Evolutionary conservation across 768 basidiomycete species (phyloP).

Genomic region (Symmetrospora coprosmae): DNA sequence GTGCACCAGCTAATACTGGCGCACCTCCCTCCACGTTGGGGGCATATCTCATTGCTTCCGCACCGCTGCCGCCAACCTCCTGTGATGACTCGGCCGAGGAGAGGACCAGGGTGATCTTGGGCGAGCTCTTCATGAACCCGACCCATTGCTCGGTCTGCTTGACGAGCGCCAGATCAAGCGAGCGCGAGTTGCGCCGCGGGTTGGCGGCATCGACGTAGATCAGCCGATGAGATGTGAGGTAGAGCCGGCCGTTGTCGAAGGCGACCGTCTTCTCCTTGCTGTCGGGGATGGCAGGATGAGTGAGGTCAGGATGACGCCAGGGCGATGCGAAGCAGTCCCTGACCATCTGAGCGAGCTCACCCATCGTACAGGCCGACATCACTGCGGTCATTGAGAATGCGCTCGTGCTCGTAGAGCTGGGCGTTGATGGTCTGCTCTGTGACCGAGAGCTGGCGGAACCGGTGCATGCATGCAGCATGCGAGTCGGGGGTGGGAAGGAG

Average conservation of each 20-base stretch:
- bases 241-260: constrained; percentile 59
- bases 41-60: too few relatives aligned
- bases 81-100: background rate
- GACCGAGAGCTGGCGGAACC: constrained; percentile 14
- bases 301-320: background rate
- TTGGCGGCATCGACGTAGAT: constrained; percentile 57
- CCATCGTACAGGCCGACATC: constrained; percentile 81
- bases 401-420: constrained; percentile 67
- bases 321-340: too few relatives aligned
- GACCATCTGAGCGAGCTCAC: too few relatives aligned
- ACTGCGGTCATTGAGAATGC: constrained; percentile 56
- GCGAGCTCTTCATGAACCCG: constrained; percentile 72
- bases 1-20: too few relatives aligned
- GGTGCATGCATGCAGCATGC: constrained; percentile 18
- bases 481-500: too few relatives aligned
- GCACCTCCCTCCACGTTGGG: too few relatives aligned
- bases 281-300: too few relatives aligned
- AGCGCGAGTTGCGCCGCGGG: constrained; percentile 48
- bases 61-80: background rate
- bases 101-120: constrained; percentile 62
- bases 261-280: constrained; percentile 69
- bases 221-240: constrained; percentile 67
- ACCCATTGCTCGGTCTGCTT: constrained; percentile 72
- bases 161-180: constrained; percentile 52
- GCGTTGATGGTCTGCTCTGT: constrained; percentile 37